Percentiles rank a stretch among this genome's conserved stretches.
Evolutionary conservation across 257 asterid species (phyloP).

Genomic region (Gentiana dahurica): DNA sequence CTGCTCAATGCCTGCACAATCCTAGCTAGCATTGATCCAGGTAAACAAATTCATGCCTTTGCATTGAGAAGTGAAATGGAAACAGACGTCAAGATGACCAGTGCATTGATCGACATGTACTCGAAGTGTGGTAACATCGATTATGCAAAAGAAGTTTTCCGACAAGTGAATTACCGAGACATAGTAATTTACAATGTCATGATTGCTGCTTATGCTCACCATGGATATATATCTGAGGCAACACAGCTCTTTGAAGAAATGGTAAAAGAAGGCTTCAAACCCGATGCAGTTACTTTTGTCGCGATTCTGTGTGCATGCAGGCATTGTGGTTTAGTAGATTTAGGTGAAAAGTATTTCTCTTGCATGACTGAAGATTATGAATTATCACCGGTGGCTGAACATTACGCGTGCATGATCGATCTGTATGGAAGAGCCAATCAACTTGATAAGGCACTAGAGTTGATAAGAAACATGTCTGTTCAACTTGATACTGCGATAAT

Average conservation of each 20-base stretch:
- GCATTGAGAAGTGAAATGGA: slow-evolving; percentile 30
- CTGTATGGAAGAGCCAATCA: slow-evolving; percentile 79
- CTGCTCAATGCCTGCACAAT: slow-evolving; percentile 57
- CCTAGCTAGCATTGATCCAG: slow-evolving; percentile 48
- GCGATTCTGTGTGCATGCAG: slow-evolving; percentile 86
- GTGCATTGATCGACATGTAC: slow-evolving; percentile 75
- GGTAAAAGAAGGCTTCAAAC: slow-evolving; percentile 33
- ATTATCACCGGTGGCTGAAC: slow-evolving; percentile 62
- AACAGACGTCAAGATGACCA: slow-evolving; percentile 40
- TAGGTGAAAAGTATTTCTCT: slow-evolving; percentile 55
- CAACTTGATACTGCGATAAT: slow-evolving; percentile 51
- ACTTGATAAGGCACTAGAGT: slow-evolving; percentile 49
- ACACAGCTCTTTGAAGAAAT: slow-evolving; percentile 47
- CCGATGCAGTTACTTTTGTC: slow-evolving; percentile 67
- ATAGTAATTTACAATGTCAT: slow-evolving; percentile 56
- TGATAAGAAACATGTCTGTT: slow-evolving; percentile 55
- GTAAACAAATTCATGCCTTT: slow-evolving; percentile 73
- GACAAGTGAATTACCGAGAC: slow-evolving; percentile 27
- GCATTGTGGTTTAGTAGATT: slow-evolving; percentile 58
- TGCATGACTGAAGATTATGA: slow-evolving; percentile 55
- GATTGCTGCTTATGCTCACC: slow-evolving; percentile 87
- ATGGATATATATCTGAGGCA: slow-evolving; percentile 58
- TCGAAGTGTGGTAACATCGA: slow-evolving; percentile 65
- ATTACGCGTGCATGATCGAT: slow-evolving; percentile 93
- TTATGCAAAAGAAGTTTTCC: slow-evolving; percentile 46